Conservation (phyloP, 1,139 yeast genomes). For the Debaryomyces robertsiae region DNA sequence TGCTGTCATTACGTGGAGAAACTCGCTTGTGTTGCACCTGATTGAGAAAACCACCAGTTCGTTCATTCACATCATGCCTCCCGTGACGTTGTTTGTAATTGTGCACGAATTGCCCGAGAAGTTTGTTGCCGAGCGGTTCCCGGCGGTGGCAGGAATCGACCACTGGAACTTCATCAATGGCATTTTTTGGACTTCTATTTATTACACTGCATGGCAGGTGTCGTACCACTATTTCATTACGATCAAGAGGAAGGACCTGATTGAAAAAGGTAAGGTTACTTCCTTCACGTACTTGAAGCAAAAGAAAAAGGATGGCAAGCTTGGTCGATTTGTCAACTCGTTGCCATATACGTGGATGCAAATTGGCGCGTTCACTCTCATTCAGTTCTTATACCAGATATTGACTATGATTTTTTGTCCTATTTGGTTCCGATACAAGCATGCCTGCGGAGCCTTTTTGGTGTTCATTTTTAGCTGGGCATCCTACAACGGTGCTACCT, state of each 20-base stretch:
- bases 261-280: slow-evolving; percentile 82
- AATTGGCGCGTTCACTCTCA: slow-evolving; percentile 77
- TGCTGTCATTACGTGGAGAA: slow-evolving; percentile 96
- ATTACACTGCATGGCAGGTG: slow-evolving; percentile 90
- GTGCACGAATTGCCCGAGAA: slow-evolving; percentile 74
- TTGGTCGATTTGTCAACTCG: slow-evolving; percentile 81
- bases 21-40: slow-evolving; percentile 87
- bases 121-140: slow-evolving; percentile 61
- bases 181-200: slow-evolving; percentile 75
- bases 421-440: slow-evolving; percentile 72
- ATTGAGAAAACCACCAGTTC: slow-evolving; percentile 93
- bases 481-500: slow-evolving; percentile 91
- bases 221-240: slow-evolving; percentile 91
- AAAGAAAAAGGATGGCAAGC: slow-evolving; percentile 60
- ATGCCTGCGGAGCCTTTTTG: slow-evolving; percentile 69
- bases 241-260: slow-evolving; percentile 73
- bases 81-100: slow-evolving; percentile 82
- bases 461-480: slow-evolving; percentile 75
- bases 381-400: slow-evolving; percentile 86
- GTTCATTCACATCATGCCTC: slow-evolving; percentile 90
- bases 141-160: slow-evolving; percentile 71
- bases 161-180: slow-evolving; percentile 76
- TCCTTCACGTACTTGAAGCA: slow-evolving; percentile 83
- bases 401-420: slow-evolving; percentile 91
- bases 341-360: slow-evolving; percentile 84